Evolutionary conservation across 129 eudicot species (phyloP).

Genomic region (Saussurea involucrata): DNA sequence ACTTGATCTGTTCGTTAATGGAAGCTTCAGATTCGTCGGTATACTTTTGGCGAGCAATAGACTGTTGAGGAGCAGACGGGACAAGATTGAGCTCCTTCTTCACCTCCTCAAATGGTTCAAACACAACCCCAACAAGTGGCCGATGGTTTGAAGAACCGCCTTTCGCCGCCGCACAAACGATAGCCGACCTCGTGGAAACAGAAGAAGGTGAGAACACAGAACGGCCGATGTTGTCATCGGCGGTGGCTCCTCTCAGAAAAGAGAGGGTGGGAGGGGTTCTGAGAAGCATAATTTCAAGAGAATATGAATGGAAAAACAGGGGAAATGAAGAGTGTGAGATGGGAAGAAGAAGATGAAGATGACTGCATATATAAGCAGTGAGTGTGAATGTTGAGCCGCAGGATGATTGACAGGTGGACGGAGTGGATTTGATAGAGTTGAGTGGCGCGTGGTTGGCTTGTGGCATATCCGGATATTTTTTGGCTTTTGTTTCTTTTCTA

Average conservation of each 20-base stretch:
- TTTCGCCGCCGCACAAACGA: conserved; percentile 43
- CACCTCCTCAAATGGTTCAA: conserved; percentile 88
- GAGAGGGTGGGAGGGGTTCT: conserved; percentile 37
- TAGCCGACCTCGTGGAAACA: not conserved
- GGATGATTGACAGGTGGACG: conserved; percentile 45
- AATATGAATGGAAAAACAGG: not conserved
- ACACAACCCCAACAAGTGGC: conserved; percentile 63
- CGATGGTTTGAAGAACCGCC: conserved; percentile 40
- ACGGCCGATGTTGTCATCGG: not conserved
- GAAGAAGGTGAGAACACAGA: conserved; percentile 12
- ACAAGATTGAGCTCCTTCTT: conserved; percentile 82
- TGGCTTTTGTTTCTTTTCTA: not conserved
- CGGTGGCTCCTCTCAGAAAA: conserved; percentile 18
- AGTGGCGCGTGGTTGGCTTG: conserved; percentile 65
- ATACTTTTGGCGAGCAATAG: conserved; percentile 82
- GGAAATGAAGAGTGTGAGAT: conserved; percentile 6
- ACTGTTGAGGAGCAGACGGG: conserved; percentile 56
- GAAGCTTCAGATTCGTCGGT: conserved; percentile 58
- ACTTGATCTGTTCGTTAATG: conserved; percentile 91
- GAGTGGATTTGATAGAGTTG: conserved; percentile 24
- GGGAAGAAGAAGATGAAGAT: conserved; percentile 10
- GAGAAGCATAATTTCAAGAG: conserved; percentile 42
- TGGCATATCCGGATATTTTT: conserved; percentile 37
- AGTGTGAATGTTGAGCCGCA: conserved; percentile 23
- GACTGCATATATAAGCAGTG: not conserved